Evolutionary conservation across 2,329 filamentous ascomycete genomes (phyloP), one percentile per base, ranked within the genome.

Genomic region (Colletotrichum melonis): DNA sequence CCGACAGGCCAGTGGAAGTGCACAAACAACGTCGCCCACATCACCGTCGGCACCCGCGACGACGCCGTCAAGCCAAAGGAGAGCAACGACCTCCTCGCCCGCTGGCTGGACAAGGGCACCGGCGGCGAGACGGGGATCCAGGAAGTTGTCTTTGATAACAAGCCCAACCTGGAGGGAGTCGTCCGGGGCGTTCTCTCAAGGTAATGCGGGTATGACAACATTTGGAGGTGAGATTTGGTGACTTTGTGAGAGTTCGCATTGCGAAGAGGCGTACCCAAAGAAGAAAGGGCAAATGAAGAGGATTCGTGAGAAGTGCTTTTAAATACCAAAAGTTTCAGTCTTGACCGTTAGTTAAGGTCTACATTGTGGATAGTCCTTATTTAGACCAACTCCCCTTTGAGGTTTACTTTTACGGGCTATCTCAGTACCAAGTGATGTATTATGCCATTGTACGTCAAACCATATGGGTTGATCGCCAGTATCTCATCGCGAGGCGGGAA

Each of bases 1-100:
- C 83, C 88, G 16, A 84, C 82, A 74, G 83, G 80, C 56, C 84
- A 85, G 59, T 94, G 92, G 91, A 86, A 91, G 68, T 96, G 92
- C 74, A 89, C 90, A 56, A 99, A 99, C 79, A 83, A 87, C 16
- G 88, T 97, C 38, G 91, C 95, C 12, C 97, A 99, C 81, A 90
- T 99, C 73, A 99, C 97, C 0, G 88, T 98, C 8, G 97, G 97
- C 24, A 99, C 97, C 0, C 90, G 91, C 11, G 89, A 92, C 76
- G 83, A 87, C 59, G 82, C 87, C 8, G 90, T 98, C 78, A 98
- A 98, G 85, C 96, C 97, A 0, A 95, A 94, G 83, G 96, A 99
- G 86, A 97, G 95, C 84, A 99, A 99, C 80, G 92, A 94, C 72
- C 78, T 99, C 79, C 82, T 99, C 71, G 87, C 87, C 75, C 86